Percentiles rank a stretch among this genome's conserved stretches.
Evolutionary conservation across 2,329 filamentous ascomycete species (phyloP).

Genomic region (Albophoma yamanashiensis): DNA sequence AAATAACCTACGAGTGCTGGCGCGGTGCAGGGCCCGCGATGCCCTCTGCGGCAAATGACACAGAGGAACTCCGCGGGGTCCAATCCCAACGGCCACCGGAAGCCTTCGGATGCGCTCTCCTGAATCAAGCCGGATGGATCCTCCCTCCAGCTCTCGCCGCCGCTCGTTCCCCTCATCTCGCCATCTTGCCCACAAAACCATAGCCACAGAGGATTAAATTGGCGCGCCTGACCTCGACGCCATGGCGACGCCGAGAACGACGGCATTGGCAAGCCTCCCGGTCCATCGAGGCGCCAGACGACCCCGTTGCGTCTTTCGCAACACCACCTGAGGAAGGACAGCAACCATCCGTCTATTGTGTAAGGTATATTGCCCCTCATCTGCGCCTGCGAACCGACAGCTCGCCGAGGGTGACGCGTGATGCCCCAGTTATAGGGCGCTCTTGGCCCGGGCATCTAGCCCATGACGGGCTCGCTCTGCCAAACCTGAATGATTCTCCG

Average conservation of each 20-base stretch:
- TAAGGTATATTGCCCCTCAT: neutral
- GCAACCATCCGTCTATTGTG: neutral
- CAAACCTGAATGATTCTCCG: neutral
- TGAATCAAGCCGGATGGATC: neutral
- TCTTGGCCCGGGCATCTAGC: neutral
- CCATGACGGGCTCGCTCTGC: neutral
- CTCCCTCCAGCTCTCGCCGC: neutral
- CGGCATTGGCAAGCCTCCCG: neutral
- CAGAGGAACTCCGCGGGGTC: neutral
- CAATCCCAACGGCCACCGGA: neutral
- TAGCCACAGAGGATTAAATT: neutral
- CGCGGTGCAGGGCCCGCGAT: neutral
- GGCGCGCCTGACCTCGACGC: neutral
- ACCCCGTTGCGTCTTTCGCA: neutral
- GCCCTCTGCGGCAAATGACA: neutral
- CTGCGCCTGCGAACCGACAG: neutral
- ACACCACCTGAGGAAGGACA: neutral
- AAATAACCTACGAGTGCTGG: neutral
- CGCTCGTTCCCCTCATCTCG: neutral
- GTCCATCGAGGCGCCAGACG: neutral
- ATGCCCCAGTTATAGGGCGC: neutral
- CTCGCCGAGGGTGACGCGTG: neutral
- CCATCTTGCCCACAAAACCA: neutral
- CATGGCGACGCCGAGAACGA: neutral
- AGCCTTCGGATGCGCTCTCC: neutral